Evolutionary conservation across 169 alveolate genomes (phyloP).

Genomic region (Besnoitia besnoiti): DNA sequence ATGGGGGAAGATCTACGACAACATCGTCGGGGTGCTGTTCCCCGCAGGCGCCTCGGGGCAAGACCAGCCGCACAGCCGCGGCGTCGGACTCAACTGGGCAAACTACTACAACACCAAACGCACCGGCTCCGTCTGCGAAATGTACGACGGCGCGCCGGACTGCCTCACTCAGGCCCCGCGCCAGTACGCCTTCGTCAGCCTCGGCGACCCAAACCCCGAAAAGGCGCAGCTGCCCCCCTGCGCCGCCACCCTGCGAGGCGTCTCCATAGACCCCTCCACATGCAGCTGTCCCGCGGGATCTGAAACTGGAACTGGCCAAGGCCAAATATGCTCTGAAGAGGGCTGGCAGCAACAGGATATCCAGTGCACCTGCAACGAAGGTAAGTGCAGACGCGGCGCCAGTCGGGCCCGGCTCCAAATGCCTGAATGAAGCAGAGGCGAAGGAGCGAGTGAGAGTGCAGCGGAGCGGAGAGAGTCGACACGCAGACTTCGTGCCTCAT

Average conservation of each 20-base stretch:
- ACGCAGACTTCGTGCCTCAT: no score
- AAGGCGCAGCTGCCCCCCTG: constrained; percentile 62
- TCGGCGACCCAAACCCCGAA: constrained; percentile 37
- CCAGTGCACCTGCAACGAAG: not conserved
- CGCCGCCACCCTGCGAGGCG: constrained; percentile 13
- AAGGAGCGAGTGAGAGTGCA: no score
- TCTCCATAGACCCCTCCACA: not conserved
- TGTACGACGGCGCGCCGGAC: constrained; percentile 62
- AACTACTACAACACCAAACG: constrained; percentile 24
- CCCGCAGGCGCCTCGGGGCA: constrained; percentile 53
- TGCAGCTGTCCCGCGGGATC: not conserved
- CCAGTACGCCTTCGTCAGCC: constrained; percentile 40
- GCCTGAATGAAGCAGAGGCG: no score
- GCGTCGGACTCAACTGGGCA: constrained; percentile 59
- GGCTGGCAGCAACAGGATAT: not conserved
- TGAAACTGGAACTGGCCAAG: not conserved
- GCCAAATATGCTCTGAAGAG: not conserved
- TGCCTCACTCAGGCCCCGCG: constrained; percentile 43
- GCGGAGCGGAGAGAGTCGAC: no score
- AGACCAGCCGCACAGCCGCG: constrained; percentile 57
- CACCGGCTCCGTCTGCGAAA: constrained; percentile 11
- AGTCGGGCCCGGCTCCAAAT: no score
- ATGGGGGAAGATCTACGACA: not conserved
- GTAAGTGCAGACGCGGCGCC: not conserved
- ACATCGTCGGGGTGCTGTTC: constrained; percentile 20